Conservation (phyloP, 1,284 basidiomycete genomes). For the Exobasidium cylindrosporum region DNA sequence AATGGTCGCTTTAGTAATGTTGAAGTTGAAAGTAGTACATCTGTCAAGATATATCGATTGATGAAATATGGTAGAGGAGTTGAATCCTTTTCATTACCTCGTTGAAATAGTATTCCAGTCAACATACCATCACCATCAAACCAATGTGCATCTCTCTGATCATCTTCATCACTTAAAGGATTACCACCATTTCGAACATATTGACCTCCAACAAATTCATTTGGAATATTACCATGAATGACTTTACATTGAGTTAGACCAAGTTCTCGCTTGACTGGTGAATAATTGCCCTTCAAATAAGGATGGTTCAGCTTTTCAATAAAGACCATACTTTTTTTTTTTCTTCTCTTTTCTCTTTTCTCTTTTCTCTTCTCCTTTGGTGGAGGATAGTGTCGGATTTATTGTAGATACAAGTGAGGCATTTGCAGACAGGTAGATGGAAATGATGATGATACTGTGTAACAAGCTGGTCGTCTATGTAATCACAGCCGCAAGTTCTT, state of each 20-base stretch:
- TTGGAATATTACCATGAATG: slow-evolving; percentile 46
- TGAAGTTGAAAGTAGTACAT: slow-evolving; percentile 49
- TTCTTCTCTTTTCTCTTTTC: too few species aligned
- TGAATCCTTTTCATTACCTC: slow-evolving; percentile 17
- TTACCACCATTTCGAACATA: slow-evolving; percentile 61
- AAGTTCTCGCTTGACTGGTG: slow-evolving; percentile 49
- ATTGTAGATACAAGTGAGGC: background rate
- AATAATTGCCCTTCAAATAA: slow-evolving; percentile 55
- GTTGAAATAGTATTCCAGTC: slow-evolving; percentile 58
- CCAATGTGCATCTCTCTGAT: slow-evolving; percentile 50
- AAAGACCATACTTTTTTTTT: too few species aligned
- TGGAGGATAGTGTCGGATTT: background rate
- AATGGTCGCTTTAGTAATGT: slow-evolving; percentile 50
- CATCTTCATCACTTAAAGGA: slow-evolving; percentile 46
- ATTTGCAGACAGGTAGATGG: too few species aligned
- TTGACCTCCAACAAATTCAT: slow-evolving; percentile 51
- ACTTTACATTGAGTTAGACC: slow-evolving; percentile 44
- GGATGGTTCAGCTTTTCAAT: slow-evolving; percentile 31
- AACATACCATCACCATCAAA: slow-evolving; percentile 58
- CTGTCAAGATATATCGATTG: slow-evolving; percentile 56
- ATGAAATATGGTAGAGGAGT: slow-evolving; percentile 51
- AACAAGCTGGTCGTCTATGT: too few species aligned
- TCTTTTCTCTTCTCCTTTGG: too few species aligned
- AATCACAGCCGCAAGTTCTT: too few species aligned
- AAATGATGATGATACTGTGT: too few species aligned